These are phyloP conservation scores for Monosporascus sp. DNA, from an alignment of 2,329 filamentous ascomycete species.

Conservation along the genomic window DNA sequence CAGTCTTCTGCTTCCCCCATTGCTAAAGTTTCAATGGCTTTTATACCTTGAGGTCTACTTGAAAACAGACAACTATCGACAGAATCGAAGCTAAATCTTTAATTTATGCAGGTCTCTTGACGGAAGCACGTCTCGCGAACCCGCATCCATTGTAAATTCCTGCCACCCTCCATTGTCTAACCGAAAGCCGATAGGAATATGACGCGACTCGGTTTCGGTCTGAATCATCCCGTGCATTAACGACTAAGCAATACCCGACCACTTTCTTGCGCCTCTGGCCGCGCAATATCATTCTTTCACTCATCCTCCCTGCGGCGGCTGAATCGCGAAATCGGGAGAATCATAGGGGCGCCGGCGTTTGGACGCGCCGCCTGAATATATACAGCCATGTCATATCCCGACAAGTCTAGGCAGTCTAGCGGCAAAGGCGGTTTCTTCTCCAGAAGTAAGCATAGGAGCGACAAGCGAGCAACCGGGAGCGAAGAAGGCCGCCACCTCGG, in stretches of 20 bases:
- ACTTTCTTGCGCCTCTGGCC: constrained; percentile 11
- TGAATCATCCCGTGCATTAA: constrained; percentile 37
- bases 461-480: constrained; percentile 56
- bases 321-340: constrained; percentile 11
- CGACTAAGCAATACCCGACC: constrained; percentile 22
- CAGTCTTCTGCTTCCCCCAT: neutral
- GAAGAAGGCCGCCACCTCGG: constrained; percentile 53
- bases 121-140: neutral
- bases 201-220: constrained; percentile 35
- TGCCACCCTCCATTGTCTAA: neutral
- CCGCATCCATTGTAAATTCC: neutral
- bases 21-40: neutral
- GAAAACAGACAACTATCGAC: neutral
- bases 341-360: constrained; percentile 21
- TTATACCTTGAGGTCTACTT: neutral
- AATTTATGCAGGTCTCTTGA: neutral
- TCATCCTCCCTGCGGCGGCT: neutral
- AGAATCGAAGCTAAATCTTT: neutral
- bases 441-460: constrained; percentile 74
- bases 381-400: constrained; percentile 55
- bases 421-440: constrained; percentile 79
- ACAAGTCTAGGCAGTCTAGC: constrained; percentile 73
- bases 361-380: constrained; percentile 15
- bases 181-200: constrained; percentile 22
- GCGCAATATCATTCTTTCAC: neutral